These are phyloP conservation scores for Acrasis kona DNA, from an alignment of 78 protist species.

Conservation along the genomic window DNA sequence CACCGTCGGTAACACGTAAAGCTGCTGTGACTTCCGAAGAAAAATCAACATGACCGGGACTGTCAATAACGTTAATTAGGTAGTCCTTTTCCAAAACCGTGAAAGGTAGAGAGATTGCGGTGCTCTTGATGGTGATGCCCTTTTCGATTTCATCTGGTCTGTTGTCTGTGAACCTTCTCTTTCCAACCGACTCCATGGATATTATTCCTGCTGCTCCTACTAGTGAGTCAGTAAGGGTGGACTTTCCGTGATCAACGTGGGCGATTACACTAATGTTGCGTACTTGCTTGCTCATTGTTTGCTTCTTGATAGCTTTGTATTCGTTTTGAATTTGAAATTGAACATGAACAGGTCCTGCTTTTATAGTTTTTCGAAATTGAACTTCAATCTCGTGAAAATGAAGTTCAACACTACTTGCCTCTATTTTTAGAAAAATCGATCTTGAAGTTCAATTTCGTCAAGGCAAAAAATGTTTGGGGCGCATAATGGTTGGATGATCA, in stretches of 20 bases:
- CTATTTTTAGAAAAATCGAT: no score
- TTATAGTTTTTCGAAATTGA: no score
- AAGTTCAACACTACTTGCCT: no score
- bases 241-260: constrained; percentile 45
- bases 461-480: no score
- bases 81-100: background rate
- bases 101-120: constrained; percentile 58
- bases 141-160: constrained; percentile 68
- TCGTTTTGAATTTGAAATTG: no score
- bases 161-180: constrained; percentile 29
- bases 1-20: constrained; percentile 85
- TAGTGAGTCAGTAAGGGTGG: constrained; percentile 51
- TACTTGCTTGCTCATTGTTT: constrained; percentile 1
- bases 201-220: constrained; percentile 28
- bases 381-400: no score
- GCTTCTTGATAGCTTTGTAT: no score
- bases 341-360: no score
- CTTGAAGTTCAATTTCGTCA: no score
- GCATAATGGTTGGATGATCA: no score
- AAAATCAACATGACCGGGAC: constrained; percentile 95
- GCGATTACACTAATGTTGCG: constrained; percentile 45
- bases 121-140: constrained; percentile 73
- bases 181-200: constrained; percentile 28
- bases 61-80: constrained; percentile 75
- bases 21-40: constrained; percentile 82